phyloP scores from a whole-genome alignment of 1,139 yeast species.

The Lodderomyces margitis region DNA sequence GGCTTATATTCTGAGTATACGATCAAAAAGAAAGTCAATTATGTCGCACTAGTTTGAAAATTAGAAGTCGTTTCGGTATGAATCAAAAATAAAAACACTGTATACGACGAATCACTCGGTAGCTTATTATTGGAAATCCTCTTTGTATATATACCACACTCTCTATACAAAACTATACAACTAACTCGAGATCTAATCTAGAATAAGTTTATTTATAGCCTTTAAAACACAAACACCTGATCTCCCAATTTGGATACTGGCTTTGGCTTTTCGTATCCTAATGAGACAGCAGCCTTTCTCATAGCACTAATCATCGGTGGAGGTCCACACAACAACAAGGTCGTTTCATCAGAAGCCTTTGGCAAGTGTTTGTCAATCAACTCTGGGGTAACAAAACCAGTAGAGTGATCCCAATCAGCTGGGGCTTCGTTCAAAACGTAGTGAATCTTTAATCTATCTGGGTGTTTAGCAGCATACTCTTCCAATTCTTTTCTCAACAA shows the following conservation, averaged over 20 bases:
- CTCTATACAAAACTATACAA: too few species aligned
- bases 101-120: too few species aligned
- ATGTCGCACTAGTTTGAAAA: too few species aligned
- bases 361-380: slow-evolving; percentile 57
- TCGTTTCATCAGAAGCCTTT: slow-evolving; percentile 57
- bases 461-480: slow-evolving; percentile 55
- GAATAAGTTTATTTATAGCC: too few species aligned
- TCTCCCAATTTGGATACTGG: slow-evolving; percentile 92
- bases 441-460: slow-evolving; percentile 72
- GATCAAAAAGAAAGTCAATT: too few species aligned
- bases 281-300: slow-evolving; percentile 75
- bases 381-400: slow-evolving; percentile 75
- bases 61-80: too few species aligned
- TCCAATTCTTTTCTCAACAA: slow-evolving; percentile 78
- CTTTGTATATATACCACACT: too few species aligned
- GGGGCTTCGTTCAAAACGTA: slow-evolving; percentile 77
- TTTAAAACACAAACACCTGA: slow-evolving; percentile 81
- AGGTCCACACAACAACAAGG: slow-evolving; percentile 89
- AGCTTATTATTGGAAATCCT: too few species aligned
- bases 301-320: slow-evolving; percentile 80
- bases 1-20: too few species aligned
- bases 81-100: too few species aligned
- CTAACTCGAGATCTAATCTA: too few species aligned
- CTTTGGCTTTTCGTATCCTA: slow-evolving; percentile 85
- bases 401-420: slow-evolving; percentile 46